Evolutionary conservation across 495 filamentous ascomycete genomes (phyloP), one percentile per base, ranked within the genome.

Genomic region (Xylaria flabelliformis): DNA sequence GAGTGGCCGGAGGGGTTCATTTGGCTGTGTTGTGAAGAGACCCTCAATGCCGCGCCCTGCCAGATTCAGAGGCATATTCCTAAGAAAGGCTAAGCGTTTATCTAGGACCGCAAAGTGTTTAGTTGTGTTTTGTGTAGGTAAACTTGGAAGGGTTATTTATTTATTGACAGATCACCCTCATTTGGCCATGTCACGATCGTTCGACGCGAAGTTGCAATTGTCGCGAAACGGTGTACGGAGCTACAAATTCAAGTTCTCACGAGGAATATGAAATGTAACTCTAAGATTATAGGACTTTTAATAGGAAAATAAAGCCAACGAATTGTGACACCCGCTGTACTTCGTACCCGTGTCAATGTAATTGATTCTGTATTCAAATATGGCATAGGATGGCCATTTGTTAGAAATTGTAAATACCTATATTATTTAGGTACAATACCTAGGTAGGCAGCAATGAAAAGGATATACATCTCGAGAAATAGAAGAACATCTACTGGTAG

Each of bases 1-100:
- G 21, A 21, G n/a, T 65, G 21, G 6, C 63, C 63, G 10, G 41
- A 72, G 21, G 70, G 70, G 36, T 67, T 67, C 13, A 19, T 55
- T 19, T 72, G 51, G 50, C 19, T 48, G 41, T 72, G 69, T 17
- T 66, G 69, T 55, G 50, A 65, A 0, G 19, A 24, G 42, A 12
- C 5, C 15, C 1, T 36, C 17, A 62, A 72, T 48, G 48, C 1
- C 1, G n/a, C 24, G 3, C n/a, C 51, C 21, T 72, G 62, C 24
- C 21, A 17, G 19, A 61, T 72, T 7, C 62, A 59, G 42, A 59
- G 29, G 7, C 64, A 67, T 32, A 62, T 42, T 42, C 63, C 70
- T 9, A 51, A 51, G 41, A 44, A 71, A 21, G 1, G 10, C 41
- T 15, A 12, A 10, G 44, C 3, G 21, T 41, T 7, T 0, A 46